Evolutionary conservation across 2,329 filamentous ascomycete species (phyloP), one percentile per base, ranked within the genome.

Genomic region (Fusarium luffae): DNA sequence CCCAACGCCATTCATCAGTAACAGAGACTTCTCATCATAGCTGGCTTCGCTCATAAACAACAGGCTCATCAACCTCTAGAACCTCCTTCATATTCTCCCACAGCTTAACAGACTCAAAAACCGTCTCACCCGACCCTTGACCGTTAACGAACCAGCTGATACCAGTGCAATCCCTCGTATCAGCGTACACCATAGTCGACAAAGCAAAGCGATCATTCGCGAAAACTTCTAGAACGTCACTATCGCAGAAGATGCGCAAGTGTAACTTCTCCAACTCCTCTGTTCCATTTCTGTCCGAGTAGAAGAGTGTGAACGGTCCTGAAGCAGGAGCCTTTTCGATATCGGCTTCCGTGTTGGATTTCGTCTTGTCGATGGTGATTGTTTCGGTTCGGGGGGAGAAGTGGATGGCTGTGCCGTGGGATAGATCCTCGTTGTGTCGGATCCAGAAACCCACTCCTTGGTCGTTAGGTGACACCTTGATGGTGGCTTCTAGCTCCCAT

Each of bases 271-370:
- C 75, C 5, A 74, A 5, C 9, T 61, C 59, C 7, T 74, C 74
- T 2, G 28, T 16, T 1, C 59, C 65, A 2, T 68, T 30, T 2
- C 40, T 27, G 5, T 72, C 54, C 0, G 48, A 47, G 19, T 63
- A 64, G 70, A 86, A 85, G 1, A 86, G 77, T 0, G 84, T 86
- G 57, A 85, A 84, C 0, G 84, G 82, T 0, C 82, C 82, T 40
- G 70, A 68, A 46, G 80, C 77, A 1, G 67, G 42, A 5, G 70
- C 70, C 27, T 82, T 82, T 32, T 80, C 77, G 18, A 84, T 77
- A 13, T 77, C 75, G 0, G 65, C 27, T 23, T 81, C 73, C 12
- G 48, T 41, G 19, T 61, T 78, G 2, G 80, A 82, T 0, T 72
- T 60, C 12, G 78, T 73, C 34, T 81, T 76, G 49, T 82, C 76